Percentiles rank a stretch among this genome's conserved stretches.
These are phyloP conservation scores for Termitomyces sp. DNA, from an alignment of 768 basidiomycete species.

Conservation along the genomic window DNA sequence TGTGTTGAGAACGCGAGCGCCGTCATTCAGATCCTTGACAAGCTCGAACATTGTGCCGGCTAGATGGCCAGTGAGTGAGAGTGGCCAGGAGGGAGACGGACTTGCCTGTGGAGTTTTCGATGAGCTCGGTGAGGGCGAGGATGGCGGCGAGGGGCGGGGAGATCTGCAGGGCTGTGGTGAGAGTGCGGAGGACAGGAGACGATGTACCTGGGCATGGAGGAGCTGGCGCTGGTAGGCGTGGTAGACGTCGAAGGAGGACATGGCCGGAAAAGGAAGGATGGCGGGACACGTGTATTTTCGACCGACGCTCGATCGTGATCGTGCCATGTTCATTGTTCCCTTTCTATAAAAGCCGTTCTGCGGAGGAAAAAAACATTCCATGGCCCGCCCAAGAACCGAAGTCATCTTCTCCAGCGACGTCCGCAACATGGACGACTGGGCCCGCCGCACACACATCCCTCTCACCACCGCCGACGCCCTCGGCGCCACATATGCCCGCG, in stretches of 20 bases:
- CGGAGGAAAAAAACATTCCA: not conserved
- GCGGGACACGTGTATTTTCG: conserved; percentile 69
- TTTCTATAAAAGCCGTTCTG: conserved; percentile 1
- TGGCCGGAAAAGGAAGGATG: not conserved
- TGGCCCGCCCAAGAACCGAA: conserved; percentile 35
- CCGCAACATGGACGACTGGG: conserved; percentile 80
- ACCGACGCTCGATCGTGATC: conserved; percentile 48
- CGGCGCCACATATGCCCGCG: conserved; percentile 74
- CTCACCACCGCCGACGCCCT: conserved; percentile 80
- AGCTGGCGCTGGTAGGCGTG: conserved; percentile 57
- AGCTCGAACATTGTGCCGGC: conserved; percentile 94
- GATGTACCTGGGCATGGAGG: conserved; percentile 56
- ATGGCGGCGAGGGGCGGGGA: conserved; percentile 87
- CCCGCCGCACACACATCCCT: conserved; percentile 70
- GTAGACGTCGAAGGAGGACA: conserved; percentile 29
- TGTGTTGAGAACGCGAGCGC: conserved; percentile 56
- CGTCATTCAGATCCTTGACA: conserved; percentile 75
- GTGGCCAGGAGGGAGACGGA: conserved; percentile 1
- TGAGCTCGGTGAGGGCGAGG: conserved; percentile 74
- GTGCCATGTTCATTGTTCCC: conserved; percentile 23
- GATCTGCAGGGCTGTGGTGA: conserved; percentile 36
- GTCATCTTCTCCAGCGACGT: conserved; percentile 80
- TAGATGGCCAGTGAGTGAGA: conserved; percentile 21
- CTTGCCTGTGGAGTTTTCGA: conserved; percentile 74
- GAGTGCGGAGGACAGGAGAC: not conserved